These are phyloP conservation scores for Thecamonas trahens DNA, from an alignment of 78 protist species.

Conservation along the genomic window DNA sequence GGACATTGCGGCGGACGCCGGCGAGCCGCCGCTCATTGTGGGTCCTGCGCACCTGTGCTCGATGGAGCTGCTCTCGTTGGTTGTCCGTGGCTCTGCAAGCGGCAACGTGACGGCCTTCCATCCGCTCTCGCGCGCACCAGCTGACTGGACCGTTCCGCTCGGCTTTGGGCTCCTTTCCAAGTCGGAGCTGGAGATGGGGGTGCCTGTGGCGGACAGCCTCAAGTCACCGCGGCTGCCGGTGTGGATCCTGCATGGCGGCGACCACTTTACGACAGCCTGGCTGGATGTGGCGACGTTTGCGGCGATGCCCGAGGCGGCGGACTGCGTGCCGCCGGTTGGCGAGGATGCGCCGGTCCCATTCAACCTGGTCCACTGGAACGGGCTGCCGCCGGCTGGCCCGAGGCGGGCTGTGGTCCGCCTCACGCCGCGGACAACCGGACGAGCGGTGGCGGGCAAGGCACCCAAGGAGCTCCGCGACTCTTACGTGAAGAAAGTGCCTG, in stretches of 20 bases:
- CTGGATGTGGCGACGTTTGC: too few relatives aligned
- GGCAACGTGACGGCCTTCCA: slow-evolving; percentile 5
- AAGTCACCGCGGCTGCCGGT: neutral
- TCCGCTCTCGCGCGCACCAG: neutral
- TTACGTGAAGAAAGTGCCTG: neutral
- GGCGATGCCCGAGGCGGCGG: too few relatives aligned
- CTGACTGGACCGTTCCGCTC: neutral
- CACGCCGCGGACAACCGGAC: neutral
- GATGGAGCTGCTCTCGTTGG: neutral
- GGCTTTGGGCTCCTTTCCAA: slow-evolving; percentile 1
- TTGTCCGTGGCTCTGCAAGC: neutral
- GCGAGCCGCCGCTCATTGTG: slow-evolving; percentile 2
- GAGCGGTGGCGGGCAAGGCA: neutral
- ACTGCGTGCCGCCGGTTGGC: too few relatives aligned
- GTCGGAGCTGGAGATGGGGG: neutral
- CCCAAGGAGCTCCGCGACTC: neutral
- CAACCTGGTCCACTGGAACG: neutral
- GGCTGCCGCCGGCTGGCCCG: slow-evolving; percentile 9
- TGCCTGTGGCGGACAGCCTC: slow-evolving; percentile 3
- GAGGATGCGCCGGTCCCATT: neutral
- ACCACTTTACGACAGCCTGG: neutral
- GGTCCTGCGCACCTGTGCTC: neutral
- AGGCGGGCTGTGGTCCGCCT: neutral
- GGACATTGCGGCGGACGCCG: slow-evolving; percentile 5
- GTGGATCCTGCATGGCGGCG: slow-evolving; percentile 13